phyloP scores from a whole-genome alignment of 2,329 filamentous ascomycete species.

The Colletotrichum costaricense region DNA sequence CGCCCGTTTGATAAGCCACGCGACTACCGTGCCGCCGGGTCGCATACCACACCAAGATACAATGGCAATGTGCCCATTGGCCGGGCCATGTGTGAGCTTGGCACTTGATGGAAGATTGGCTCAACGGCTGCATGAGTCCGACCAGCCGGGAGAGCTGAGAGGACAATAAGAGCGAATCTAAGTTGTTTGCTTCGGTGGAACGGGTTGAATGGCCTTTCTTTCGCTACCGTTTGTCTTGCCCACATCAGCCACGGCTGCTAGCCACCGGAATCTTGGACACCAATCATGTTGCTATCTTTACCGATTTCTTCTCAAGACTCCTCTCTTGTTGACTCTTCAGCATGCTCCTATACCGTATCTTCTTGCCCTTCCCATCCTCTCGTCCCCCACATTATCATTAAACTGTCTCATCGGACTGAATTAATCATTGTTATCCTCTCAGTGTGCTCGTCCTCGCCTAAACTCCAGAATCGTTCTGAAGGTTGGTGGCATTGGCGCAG shows the following conservation, averaged over 20 bases:
- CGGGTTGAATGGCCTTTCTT: background rate
- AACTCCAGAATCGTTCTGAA: constrained; percentile 23
- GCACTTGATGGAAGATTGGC: too few relatives aligned
- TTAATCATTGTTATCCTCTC: background rate
- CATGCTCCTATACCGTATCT: background rate
- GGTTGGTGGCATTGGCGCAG: background rate
- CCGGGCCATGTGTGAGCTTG: background rate
- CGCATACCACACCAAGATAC: background rate
- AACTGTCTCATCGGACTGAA: too few relatives aligned
- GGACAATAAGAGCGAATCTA: background rate
- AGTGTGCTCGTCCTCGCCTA: background rate
- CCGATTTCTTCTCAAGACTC: background rate
- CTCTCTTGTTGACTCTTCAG: background rate
- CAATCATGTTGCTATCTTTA: background rate
- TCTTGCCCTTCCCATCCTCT: rapidly evolving
- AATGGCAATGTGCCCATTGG: background rate
- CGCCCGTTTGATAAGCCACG: background rate
- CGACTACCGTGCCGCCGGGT: background rate
- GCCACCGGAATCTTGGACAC: background rate
- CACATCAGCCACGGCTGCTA: background rate
- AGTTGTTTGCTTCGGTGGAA: background rate
- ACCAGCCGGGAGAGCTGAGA: background rate
- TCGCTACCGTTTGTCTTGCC: background rate
- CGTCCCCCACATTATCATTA: background rate
- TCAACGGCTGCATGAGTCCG: background rate